Conservation (phyloP, 140 eudicot species). For the Cichorium intybus region DNA sequence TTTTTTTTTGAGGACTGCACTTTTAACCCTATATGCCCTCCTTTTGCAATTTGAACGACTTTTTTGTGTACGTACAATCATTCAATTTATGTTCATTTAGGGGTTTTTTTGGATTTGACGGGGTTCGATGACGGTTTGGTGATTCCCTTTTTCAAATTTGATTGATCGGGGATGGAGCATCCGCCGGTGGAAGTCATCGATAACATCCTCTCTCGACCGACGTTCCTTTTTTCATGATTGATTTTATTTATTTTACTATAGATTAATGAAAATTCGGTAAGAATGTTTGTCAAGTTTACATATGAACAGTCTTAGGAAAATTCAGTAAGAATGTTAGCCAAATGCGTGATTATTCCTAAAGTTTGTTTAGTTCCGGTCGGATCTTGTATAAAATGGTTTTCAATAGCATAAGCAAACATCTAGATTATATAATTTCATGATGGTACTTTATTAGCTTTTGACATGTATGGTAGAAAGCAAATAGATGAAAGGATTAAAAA, state of each 20-base stretch:
- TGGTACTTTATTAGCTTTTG: neutral
- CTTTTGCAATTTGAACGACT: too few relatives aligned
- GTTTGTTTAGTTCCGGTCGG: neutral
- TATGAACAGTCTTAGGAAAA: too few relatives aligned
- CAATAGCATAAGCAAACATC: too few relatives aligned
- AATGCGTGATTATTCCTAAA: neutral
- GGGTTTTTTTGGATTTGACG: neutral
- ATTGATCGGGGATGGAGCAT: constrained; percentile 50
- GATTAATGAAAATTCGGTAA: neutral
- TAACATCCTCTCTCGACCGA: constrained; percentile 74
- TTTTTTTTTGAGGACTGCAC: neutral
- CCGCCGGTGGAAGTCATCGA: constrained; percentile 90
- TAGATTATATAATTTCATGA: constrained; percentile 5
- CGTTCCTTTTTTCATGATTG: constrained; percentile 12
- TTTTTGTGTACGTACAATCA: neutral
- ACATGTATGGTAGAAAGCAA: neutral
- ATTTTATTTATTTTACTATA: constrained; percentile 16
- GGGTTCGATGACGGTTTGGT: neutral
- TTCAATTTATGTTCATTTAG: neutral
- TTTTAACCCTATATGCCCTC: neutral
- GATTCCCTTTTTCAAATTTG: neutral
- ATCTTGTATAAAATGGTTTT: neutral
- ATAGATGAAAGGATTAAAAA: neutral
- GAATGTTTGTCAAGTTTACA: constrained; percentile 14
- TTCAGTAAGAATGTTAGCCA: too few relatives aligned